These are phyloP conservation scores for Ceratobasidium papillatum DNA, from an alignment of 1,284 basidiomycete genomes.

Conservation along the genomic window DNA sequence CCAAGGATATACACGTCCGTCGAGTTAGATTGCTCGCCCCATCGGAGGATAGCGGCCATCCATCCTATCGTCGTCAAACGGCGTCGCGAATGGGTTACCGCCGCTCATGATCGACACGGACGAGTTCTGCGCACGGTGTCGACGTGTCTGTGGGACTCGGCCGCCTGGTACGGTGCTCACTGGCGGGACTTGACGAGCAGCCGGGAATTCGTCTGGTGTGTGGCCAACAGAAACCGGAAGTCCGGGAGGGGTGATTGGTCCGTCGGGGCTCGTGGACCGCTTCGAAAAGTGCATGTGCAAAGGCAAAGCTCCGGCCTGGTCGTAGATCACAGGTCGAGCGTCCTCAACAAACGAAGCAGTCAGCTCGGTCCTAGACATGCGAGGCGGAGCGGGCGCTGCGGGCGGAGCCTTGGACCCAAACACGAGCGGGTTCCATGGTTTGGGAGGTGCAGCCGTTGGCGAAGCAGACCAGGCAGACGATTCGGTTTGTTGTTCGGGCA, in stretches of 20 bases:
- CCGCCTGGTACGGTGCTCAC: constrained; percentile 37
- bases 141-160: constrained; percentile 42
- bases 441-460: neutral
- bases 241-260: constrained; percentile 46
- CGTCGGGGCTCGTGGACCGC: constrained; percentile 34
- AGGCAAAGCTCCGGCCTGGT: neutral
- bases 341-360: constrained; percentile 9
- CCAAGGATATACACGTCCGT: neutral
- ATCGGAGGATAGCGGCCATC: neutral
- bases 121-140: constrained; percentile 57
- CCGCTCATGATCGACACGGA: constrained; percentile 49
- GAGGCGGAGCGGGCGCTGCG: neutral
- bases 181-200: constrained; percentile 49
- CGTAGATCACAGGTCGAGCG: neutral
- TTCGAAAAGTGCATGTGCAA: constrained; percentile 9
- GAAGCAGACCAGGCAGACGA: constrained; percentile 18
- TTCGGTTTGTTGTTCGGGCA: neutral
- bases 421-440: constrained; percentile 11
- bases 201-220: constrained; percentile 47
- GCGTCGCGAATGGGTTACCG: constrained; percentile 71
- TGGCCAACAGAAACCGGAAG: constrained; percentile 40
- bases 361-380: constrained; percentile 7
- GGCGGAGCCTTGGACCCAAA: neutral
- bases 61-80: constrained; percentile 71
- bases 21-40: constrained; percentile 20